Conservation (phyloP, 768 basidiomycete genomes). For the Mycena latifolia region DNA sequence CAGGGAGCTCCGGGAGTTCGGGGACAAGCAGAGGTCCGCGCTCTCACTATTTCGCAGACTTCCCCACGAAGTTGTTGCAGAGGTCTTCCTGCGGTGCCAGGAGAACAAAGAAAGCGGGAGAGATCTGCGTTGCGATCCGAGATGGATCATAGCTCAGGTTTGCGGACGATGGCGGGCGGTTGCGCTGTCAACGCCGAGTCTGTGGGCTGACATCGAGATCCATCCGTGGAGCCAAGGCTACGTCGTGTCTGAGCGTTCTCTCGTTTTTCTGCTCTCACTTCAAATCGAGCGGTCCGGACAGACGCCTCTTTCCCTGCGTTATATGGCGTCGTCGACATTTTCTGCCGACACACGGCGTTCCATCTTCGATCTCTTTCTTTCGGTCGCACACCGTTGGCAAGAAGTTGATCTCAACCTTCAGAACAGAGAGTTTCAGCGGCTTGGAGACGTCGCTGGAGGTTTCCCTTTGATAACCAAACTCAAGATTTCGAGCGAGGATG, state of each 20-base stretch:
- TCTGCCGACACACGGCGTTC: neutral
- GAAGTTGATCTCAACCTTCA: neutral
- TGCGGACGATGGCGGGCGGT: constrained; percentile 4
- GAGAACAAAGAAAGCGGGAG: too few relatives aligned
- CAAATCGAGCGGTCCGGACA: constrained; percentile 10
- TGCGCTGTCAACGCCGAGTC: constrained; percentile 9
- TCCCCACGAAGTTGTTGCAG: neutral
- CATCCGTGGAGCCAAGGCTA: neutral
- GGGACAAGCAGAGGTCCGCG: too few relatives aligned
- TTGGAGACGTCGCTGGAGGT: neutral
- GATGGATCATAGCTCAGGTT: constrained; percentile 2
- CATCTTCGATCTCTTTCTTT: constrained; percentile 1
- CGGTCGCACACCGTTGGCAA: constrained; percentile 13
- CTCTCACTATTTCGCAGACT: too few relatives aligned
- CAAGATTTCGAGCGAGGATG: neutral
- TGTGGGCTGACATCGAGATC: neutral
- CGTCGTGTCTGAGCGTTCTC: too few relatives aligned
- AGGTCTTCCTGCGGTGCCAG: neutral
- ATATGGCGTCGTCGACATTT: neutral
- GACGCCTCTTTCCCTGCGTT: neutral
- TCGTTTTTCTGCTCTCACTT: neutral
- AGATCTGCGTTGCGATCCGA: neutral
- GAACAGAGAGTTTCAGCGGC: neutral
- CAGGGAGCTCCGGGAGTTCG: too few relatives aligned
- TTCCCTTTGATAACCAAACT: constrained; percentile 9